These are phyloP conservation scores for Lentinula sp. DNA, from an alignment of 768 basidiomycete genomes.

Conservation along the genomic window DNA sequence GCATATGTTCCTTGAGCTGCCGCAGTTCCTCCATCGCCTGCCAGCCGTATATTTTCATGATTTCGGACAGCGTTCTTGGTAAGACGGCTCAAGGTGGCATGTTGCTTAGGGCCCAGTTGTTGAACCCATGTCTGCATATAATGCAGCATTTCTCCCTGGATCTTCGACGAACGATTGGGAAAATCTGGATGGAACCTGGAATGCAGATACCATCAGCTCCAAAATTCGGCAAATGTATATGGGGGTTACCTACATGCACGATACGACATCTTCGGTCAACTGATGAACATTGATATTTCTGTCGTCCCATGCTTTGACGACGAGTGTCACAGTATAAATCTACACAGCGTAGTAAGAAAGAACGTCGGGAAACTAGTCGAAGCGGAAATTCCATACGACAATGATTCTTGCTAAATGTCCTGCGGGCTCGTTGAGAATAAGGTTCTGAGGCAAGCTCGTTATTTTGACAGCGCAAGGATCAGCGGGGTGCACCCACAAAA, in stretches of 20 bases:
- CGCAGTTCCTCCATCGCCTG: constrained; percentile 43
- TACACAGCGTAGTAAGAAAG: constrained; percentile 14
- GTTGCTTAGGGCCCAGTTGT: constrained; percentile 39
- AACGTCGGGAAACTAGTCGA: background rate
- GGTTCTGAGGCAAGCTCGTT: constrained; percentile 38
- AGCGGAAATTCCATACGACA: constrained; percentile 39
- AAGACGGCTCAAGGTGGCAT: constrained; percentile 49
- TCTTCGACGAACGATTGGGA: constrained; percentile 51
- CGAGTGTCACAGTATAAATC: constrained; percentile 59
- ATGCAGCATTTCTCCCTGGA: constrained; percentile 75
- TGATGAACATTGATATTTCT: constrained; percentile 47
- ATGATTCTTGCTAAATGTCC: constrained; percentile 67
- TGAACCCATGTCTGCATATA: constrained; percentile 60
- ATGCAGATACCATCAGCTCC: background rate
- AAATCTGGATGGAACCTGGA: constrained; percentile 82
- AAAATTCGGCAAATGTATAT: background rate
- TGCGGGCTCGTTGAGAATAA: constrained; percentile 80
- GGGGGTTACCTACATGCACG: constrained; percentile 49
- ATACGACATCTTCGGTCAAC: constrained; percentile 55
- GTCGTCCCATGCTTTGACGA: constrained; percentile 83
- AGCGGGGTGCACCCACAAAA: constrained; percentile 47
- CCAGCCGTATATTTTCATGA: constrained; percentile 63
- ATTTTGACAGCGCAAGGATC: background rate
- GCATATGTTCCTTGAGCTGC: constrained; percentile 44
- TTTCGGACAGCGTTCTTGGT: constrained; percentile 61